These are phyloP conservation scores for Talaromyces liani DNA, from an alignment of 495 filamentous ascomycete genomes.

Conservation along the genomic window DNA sequence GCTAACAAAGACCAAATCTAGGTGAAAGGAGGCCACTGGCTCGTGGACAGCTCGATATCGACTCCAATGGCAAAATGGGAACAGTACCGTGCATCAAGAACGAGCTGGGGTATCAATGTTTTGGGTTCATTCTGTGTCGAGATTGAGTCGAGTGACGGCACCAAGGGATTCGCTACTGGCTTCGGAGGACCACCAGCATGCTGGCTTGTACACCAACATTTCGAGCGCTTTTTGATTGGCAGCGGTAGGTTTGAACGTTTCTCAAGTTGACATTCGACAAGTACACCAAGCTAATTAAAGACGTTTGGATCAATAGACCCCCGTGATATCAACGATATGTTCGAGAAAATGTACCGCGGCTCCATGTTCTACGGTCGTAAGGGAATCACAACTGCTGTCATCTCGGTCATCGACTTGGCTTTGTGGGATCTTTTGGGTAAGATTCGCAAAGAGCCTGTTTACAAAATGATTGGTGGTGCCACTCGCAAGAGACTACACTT, in stretches of 20 bases:
- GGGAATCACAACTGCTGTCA: conserved; percentile 80
- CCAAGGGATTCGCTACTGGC: conserved; percentile 85
- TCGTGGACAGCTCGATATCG: conserved; percentile 84
- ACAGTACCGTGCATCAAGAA: conserved; percentile 76
- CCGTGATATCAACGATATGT: conserved; percentile 77
- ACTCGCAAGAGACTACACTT: conserved; percentile 76
- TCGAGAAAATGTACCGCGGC: conserved; percentile 92
- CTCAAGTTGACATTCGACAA: neutral
- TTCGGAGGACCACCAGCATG: conserved; percentile 91
- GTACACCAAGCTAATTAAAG: neutral
- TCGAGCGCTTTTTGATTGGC: conserved; percentile 83
- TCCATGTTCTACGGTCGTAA: conserved; percentile 96
- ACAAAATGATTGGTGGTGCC: conserved; percentile 84
- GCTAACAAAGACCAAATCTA: conserved; percentile 12
- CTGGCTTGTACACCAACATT: conserved; percentile 87
- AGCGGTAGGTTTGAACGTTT: conserved; percentile 36
- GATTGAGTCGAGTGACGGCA: conserved; percentile 80
- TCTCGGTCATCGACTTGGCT: conserved; percentile 87
- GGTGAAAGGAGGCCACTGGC: conserved; percentile 82
- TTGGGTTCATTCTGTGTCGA: conserved; percentile 91
- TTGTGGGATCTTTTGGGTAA: conserved; percentile 90
- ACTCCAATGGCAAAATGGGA: conserved; percentile 87
- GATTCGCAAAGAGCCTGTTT: conserved; percentile 84
- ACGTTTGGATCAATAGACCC: conserved; percentile 47
- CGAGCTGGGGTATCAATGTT: conserved; percentile 94